Conservation (phyloP, 805 yeast species). For the Phaffomyces antillensis region DNA sequence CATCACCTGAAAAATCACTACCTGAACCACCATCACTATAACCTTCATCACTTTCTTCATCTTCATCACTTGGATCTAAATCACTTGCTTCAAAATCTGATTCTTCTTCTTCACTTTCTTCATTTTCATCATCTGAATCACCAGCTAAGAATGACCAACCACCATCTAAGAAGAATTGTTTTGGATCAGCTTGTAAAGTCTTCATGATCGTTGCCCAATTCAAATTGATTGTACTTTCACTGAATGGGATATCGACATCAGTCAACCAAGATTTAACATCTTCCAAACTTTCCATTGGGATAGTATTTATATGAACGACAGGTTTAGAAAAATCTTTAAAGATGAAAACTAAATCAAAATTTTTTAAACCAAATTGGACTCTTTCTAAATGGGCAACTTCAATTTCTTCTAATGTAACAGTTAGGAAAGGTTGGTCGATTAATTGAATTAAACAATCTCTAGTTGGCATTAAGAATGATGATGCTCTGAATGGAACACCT, state of each 20-base stretch:
- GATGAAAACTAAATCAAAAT: conserved; percentile 94
- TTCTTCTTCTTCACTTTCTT: conserved; percentile 48
- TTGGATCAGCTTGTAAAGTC: conserved; percentile 86
- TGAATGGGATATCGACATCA: conserved; percentile 93
- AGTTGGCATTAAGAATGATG: conserved; percentile 93
- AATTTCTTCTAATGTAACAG: conserved; percentile 82
- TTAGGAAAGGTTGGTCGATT: conserved; percentile 91
- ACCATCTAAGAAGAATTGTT: conserved; percentile 87
- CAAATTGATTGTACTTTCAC: conserved; percentile 92
- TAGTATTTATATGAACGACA: conserved; percentile 88
- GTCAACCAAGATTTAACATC: conserved; percentile 94
- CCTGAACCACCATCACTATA: conserved; percentile 29
- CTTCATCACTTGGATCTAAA: conserved; percentile 36
- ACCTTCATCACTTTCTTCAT: conserved; percentile 30
- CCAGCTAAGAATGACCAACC: conserved; percentile 95
- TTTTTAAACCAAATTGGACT: conserved; percentile 93
- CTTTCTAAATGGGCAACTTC: conserved; percentile 95
- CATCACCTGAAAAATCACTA: conserved; percentile 29
- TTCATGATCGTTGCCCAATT: conserved; percentile 96
- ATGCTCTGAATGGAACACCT: conserved; percentile 95
- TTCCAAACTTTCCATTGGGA: conserved; percentile 87
- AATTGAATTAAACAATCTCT: conserved; percentile 94
- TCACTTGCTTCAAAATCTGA: conserved; percentile 40
- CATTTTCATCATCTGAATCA: conserved; percentile 72
- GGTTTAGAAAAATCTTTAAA: conserved; percentile 86